phyloP scores from a whole-genome alignment of 257 asterid species.

The Petunia axillaris region DNA sequence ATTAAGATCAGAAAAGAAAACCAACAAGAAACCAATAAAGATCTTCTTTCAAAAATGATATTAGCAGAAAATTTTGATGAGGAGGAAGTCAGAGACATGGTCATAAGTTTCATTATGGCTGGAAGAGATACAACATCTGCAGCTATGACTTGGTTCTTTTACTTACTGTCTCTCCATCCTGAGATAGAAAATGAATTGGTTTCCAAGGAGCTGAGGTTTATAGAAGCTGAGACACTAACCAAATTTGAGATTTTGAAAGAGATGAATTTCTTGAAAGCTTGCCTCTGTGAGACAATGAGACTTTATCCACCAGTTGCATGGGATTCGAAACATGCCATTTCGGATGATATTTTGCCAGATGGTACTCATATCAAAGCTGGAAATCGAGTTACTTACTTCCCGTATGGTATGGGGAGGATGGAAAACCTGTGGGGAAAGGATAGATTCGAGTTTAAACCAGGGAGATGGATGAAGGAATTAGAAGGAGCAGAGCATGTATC shows the following conservation, averaged over 20 bases:
- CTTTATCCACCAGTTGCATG: conserved; percentile 69
- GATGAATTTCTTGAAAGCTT: conserved; percentile 52
- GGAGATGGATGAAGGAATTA: conserved; percentile 51
- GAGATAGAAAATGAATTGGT: conserved; percentile 43
- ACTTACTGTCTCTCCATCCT: conserved; percentile 46
- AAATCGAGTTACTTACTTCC: conserved; percentile 74
- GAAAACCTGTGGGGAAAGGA: conserved; percentile 74
- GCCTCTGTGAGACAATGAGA: conserved; percentile 68
- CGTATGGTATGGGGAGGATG: conserved; percentile 86
- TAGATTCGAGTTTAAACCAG: conserved; percentile 60
- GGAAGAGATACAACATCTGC: conserved; percentile 76
- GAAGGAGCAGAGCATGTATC: conserved; percentile 38
- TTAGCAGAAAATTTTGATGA: conserved; percentile 39
- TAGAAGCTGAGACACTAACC: neutral
- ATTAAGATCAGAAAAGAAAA: neutral
- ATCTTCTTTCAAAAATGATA: conserved; percentile 51
- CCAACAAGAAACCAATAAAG: conserved; percentile 16
- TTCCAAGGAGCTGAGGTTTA: conserved; percentile 36
- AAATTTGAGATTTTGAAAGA: conserved; percentile 37
- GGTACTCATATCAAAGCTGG: conserved; percentile 52
- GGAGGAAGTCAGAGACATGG: conserved; percentile 46
- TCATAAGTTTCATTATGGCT: conserved; percentile 71
- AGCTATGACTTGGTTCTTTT: conserved; percentile 75
- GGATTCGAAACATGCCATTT: conserved; percentile 60
- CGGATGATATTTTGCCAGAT: conserved; percentile 51